Conservation (phyloP, 2,329 filamentous ascomycete species). For the Cercospora beticola region DNA sequence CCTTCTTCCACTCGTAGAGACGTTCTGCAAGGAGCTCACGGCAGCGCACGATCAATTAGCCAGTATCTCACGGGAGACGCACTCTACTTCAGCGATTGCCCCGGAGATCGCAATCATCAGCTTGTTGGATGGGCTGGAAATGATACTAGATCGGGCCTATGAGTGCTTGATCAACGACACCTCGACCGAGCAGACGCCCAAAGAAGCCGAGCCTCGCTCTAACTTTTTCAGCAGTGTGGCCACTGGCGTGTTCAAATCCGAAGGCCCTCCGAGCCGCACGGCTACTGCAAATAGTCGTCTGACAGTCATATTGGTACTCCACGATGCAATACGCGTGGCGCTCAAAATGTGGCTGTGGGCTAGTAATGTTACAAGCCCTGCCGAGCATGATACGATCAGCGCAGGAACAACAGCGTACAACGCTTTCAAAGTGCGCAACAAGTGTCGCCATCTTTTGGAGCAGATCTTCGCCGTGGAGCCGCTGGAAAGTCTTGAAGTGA, state of each 20-base stretch:
- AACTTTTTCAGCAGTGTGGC: constrained; percentile 95
- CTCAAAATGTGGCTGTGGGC: constrained; percentile 96
- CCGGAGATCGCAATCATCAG: constrained; percentile 32
- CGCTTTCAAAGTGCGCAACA: constrained; percentile 84
- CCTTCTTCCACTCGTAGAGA: constrained; percentile 85
- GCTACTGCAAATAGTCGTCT: constrained; percentile 89
- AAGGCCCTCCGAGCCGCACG: constrained; percentile 67
- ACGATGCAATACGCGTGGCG: constrained; percentile 89
- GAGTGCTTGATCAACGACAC: constrained; percentile 78
- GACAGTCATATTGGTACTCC: constrained; percentile 92
- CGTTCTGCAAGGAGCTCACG: constrained; percentile 76
- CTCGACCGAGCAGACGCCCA: constrained; percentile 63
- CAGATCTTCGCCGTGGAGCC: constrained; percentile 91
- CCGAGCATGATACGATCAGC: constrained; percentile 63
- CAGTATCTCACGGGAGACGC: constrained; percentile 53
- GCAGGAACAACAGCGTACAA: constrained; percentile 82
- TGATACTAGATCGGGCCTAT: constrained; percentile 82
- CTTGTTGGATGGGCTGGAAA: constrained; percentile 87
- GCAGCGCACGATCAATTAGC: constrained; percentile 70
- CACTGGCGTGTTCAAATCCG: constrained; percentile 81
- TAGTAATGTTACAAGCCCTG: constrained; percentile 59
- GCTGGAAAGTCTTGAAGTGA: constrained; percentile 87
- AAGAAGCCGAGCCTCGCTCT: constrained; percentile 72
- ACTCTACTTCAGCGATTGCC: constrained; percentile 12
- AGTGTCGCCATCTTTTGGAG: constrained; percentile 82